Evolutionary conservation across 768 basidiomycete species (phyloP).

Genomic region (Hygrophorus pudorinus): DNA sequence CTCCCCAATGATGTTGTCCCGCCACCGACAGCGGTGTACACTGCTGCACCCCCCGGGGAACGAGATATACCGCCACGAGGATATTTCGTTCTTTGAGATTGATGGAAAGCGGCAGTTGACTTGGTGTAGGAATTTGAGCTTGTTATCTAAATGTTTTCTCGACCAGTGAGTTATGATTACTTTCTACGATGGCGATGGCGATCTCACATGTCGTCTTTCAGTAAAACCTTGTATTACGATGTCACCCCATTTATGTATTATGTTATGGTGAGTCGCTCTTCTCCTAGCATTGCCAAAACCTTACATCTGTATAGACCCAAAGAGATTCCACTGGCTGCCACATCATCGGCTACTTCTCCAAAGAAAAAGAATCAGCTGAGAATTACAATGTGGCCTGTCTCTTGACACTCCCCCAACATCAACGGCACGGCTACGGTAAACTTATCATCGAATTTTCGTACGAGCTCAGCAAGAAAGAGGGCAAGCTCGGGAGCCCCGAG

Average conservation of each 20-base stretch:
- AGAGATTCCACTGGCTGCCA: constrained; percentile 90
- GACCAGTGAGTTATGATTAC: constrained; percentile 67
- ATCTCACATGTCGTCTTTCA: constrained; percentile 24
- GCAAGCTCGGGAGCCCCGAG: constrained; percentile 93
- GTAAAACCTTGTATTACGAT: constrained; percentile 98
- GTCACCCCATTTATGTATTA: constrained; percentile 99
- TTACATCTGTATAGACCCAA: constrained; percentile 40
- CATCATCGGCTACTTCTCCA: constrained; percentile 96
- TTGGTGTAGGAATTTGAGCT: constrained; percentile 94
- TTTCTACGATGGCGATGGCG: constrained; percentile 5
- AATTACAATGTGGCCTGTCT: constrained; percentile 99
- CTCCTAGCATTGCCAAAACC: constrained; percentile 1
- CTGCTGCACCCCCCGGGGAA: constrained; percentile 95
- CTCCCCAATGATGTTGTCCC: constrained; percentile 80
- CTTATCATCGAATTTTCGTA: constrained; percentile 97
- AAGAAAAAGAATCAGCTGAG: constrained; percentile 97
- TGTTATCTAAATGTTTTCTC: constrained; percentile 95
- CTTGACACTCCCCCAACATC: constrained; percentile 95
- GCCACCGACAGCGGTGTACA: constrained; percentile 87
- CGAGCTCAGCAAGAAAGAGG: constrained; percentile 93
- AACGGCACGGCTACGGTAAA: constrained; percentile 92
- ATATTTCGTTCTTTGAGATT: constrained; percentile 97
- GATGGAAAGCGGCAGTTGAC: constrained; percentile 94
- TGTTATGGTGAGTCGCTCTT: constrained; percentile 66
- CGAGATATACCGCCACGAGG: constrained; percentile 97